Percentiles rank a stretch among this genome's conserved stretches.
Evolutionary conservation across 2,329 filamentous ascomycete genomes (phyloP).

Genomic region (Ceratocystis eucalypticola): DNA sequence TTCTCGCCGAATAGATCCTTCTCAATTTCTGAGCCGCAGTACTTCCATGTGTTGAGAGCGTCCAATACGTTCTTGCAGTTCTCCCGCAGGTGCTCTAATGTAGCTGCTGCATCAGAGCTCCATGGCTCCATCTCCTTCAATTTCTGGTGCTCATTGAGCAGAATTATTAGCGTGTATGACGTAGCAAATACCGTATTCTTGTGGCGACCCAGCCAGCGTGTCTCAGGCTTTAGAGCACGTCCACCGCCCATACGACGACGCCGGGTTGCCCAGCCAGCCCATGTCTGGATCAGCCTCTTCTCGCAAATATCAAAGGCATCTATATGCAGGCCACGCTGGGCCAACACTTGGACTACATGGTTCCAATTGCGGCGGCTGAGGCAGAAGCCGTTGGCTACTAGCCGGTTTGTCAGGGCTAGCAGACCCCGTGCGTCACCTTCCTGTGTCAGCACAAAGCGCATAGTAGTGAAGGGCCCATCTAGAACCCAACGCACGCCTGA

Average conservation of each 20-base stretch:
- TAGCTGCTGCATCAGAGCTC: conserved; percentile 33
- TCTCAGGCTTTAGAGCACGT: conserved; percentile 19
- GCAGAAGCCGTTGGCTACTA: conserved; percentile 54
- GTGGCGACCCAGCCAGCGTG: conserved; percentile 26
- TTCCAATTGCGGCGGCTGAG: conserved; percentile 74
- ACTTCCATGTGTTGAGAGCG: conserved; percentile 23
- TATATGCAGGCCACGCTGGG: conserved; percentile 42
- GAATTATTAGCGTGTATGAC: conserved; percentile 34
- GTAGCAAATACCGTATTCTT: conserved; percentile 29
- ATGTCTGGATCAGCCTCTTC: conserved; percentile 60
- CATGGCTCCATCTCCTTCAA: conserved; percentile 36
- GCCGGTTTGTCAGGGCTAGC: conserved; percentile 36
- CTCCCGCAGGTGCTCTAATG: conserved; percentile 19
- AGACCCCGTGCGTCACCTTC: conserved; percentile 35
- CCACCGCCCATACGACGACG: conserved; percentile 24
- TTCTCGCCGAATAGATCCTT: conserved; percentile 19
- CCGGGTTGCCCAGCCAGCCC: conserved; percentile 54
- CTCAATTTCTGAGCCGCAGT: conserved; percentile 12
- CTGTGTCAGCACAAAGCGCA: conserved; percentile 34
- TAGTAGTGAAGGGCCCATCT: conserved; percentile 33
- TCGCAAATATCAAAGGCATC: conserved; percentile 67
- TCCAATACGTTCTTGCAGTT: conserved; percentile 28
- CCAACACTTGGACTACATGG: conserved; percentile 55
- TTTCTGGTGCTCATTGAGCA: conserved; percentile 38
- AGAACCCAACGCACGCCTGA: conserved; percentile 40